phyloP scores from a whole-genome alignment of 352 stramenopile genomes.

The Phytophthora fragariaefolia region DNA sequence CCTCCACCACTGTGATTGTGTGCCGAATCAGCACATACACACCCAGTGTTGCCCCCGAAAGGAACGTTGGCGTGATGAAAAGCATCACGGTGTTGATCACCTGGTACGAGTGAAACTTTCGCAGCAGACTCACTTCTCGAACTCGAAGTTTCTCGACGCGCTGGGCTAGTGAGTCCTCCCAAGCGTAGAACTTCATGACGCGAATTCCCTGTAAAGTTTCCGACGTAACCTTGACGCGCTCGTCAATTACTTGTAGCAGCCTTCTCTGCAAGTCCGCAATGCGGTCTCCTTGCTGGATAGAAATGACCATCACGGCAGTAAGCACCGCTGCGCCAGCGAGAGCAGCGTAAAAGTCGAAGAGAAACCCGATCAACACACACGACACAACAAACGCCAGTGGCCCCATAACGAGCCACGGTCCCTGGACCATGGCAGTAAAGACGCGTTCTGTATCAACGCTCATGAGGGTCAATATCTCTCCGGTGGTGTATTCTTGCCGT shows the following conservation, averaged over 20 bases:
- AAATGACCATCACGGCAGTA: conserved; percentile 27
- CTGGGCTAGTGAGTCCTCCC: conserved; percentile 46
- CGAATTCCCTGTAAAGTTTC: conserved; percentile 90
- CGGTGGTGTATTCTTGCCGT: conserved; percentile 39
- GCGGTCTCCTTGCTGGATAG: conserved; percentile 14
- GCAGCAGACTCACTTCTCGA: conserved; percentile 44
- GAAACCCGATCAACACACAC: conserved; percentile 32
- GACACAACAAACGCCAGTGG: conserved; percentile 34
- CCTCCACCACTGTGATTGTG: conserved; percentile 27
- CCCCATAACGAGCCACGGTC: conserved; percentile 35
- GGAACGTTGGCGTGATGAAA: conserved; percentile 51
- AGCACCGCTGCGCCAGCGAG: conserved; percentile 18
- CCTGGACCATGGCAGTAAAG: conserved; percentile 32
- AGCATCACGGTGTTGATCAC: conserved; percentile 67
- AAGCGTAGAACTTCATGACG: conserved; percentile 91
- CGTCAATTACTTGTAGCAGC: conserved; percentile 46
- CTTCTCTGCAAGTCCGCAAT: conserved; percentile 25
- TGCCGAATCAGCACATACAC: conserved; percentile 45
- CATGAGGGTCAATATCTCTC: conserved; percentile 48
- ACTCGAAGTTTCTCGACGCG: conserved; percentile 45
- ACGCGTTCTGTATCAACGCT: conserved; percentile 44
- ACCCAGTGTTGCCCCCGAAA: conserved; percentile 25
- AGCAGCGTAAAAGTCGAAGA: conserved; percentile 25
- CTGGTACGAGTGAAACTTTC: conserved; percentile 48
- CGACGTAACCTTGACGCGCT: conserved; percentile 92